These are phyloP conservation scores for Neobulgaria alba DNA, from an alignment of 2,329 filamentous ascomycete species.

Conservation along the genomic window DNA sequence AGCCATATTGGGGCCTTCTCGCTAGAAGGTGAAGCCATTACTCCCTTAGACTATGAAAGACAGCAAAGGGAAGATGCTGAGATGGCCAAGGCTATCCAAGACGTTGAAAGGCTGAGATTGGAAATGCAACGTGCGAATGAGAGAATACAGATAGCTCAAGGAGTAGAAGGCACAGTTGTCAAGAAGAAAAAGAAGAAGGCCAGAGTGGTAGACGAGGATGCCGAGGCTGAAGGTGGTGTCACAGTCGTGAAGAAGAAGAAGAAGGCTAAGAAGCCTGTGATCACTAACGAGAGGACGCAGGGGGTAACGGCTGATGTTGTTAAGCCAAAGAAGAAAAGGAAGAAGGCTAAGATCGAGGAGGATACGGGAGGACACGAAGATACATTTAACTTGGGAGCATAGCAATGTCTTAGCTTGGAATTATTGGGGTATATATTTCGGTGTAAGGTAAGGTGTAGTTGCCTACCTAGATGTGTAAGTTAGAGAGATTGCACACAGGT, in stretches of 20 bases:
- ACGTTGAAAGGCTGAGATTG: constrained; percentile 76
- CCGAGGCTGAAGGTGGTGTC: constrained; percentile 11
- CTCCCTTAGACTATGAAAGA: constrained; percentile 49
- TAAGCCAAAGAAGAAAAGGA: constrained; percentile 41
- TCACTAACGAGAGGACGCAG: constrained; percentile 15
- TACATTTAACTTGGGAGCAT: constrained; percentile 8
- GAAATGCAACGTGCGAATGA: constrained; percentile 84
- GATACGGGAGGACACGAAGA: constrained; percentile 1
- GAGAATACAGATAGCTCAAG: constrained; percentile 61
- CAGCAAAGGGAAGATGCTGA: constrained; percentile 73
- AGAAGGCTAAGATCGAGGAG: constrained; percentile 20
- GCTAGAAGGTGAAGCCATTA: constrained; percentile 45
- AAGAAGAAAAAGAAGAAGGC: constrained; percentile 50
- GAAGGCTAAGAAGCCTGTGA: constrained; percentile 32
- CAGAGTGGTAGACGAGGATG: constrained; percentile 25
- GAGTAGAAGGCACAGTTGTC: constrained; percentile 60
- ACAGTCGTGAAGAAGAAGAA: constrained; percentile 41
- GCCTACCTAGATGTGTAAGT: too few species aligned
- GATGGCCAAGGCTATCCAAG: constrained; percentile 79
- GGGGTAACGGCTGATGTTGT: constrained; percentile 15
- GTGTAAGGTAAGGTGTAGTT: too few species aligned
- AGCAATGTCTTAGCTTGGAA: too few species aligned
- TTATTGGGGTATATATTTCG: too few species aligned
- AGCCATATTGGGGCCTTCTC: constrained; percentile 68
- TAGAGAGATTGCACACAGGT: too few species aligned